Conservation (phyloP, 2,329 filamentous ascomycete species). For the Fusarium sp. region DNA sequence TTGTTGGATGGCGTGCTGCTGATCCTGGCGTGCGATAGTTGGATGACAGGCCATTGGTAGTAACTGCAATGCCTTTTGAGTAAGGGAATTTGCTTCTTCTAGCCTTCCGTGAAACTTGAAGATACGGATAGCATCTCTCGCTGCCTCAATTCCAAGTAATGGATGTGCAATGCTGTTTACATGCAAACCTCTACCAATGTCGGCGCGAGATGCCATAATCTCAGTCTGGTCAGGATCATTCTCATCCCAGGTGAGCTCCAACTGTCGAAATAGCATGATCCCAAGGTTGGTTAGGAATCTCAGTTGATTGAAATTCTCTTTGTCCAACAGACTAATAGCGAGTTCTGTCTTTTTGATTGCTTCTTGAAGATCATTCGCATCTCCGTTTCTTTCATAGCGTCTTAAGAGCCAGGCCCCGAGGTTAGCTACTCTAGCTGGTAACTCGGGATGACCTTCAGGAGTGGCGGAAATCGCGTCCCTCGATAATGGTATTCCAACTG, state of each 20-base stretch:
- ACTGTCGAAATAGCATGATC: not conserved
- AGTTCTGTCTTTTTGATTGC: not conserved
- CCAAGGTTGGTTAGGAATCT: not conserved
- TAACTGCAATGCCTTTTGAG: not conserved
- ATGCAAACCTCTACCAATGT: not conserved
- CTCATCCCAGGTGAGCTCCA: not conserved
- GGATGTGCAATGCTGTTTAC: not conserved
- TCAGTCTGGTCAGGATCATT: not conserved
- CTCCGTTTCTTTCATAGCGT: not conserved
- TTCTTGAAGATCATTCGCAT: not conserved
- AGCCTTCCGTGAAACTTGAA: not conserved
- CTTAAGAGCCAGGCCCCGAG: not conserved
- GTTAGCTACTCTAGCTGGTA: not conserved
- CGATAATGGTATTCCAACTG: not conserved
- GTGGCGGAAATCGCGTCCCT: not conserved
- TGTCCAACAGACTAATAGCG: not conserved
- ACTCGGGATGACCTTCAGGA: not conserved
- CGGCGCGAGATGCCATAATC: not conserved
- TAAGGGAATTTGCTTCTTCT: not conserved
- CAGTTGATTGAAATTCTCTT: not conserved
- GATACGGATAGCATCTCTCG: not conserved
- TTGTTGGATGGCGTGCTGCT: not conserved
- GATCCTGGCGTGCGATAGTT: not conserved
- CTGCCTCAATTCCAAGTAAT: not conserved
- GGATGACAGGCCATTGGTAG: not conserved